Base-by-base conservation (phyloP, 352 stramenopile species). In the Globisporangium uncinulatum region DNA sequence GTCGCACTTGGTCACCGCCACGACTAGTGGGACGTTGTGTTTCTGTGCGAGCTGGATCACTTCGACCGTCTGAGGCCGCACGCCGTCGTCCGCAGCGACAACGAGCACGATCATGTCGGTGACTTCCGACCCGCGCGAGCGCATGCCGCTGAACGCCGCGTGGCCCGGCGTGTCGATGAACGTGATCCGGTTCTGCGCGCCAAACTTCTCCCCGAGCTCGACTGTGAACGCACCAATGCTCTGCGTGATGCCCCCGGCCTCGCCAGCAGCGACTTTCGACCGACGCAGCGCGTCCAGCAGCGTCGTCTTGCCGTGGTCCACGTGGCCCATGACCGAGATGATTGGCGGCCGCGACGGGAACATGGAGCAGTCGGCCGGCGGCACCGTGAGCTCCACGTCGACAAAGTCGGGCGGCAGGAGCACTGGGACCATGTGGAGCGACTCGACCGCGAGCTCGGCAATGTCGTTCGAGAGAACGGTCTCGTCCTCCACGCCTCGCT, bases 151-250 rank as follows among this genome's bases (percentile, higher is more conserved):
- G 64, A 99, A 99, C 43, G 97, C 96, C 10, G 96, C 96, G 69
- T 99, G 98, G n/a, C 98, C 98, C 17, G 97, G 98, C n/a, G 98
- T 99, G 65, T 99, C 98, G 62, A 99, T 98, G 63, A 99, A 99
- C 2, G 95, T 98, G 44, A 98, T 83, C 48, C 68, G 76, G 13
- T 63, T 57, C 45, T 86, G 72, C 2, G 63, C 65, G 15, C 78
- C 79, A 60, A 83, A 87, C 41, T 83, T 78, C 62, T 94, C 79
- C 63, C 76, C 92, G 62, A 98, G 86, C 57, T 97, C 83, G 11
- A 99, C 96, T 20, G 97, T 97, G 68, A 99, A 99, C 6, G 96
- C 95, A 55, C 86, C 90, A 61, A 99, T 99, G 49, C 84, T 83
- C 79, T 99, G 98, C 15, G 98, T 99, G 69, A 99, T 99, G 57